Conservation (phyloP, 208 protist genomes). For the Leishmania lainsoni region DNA sequence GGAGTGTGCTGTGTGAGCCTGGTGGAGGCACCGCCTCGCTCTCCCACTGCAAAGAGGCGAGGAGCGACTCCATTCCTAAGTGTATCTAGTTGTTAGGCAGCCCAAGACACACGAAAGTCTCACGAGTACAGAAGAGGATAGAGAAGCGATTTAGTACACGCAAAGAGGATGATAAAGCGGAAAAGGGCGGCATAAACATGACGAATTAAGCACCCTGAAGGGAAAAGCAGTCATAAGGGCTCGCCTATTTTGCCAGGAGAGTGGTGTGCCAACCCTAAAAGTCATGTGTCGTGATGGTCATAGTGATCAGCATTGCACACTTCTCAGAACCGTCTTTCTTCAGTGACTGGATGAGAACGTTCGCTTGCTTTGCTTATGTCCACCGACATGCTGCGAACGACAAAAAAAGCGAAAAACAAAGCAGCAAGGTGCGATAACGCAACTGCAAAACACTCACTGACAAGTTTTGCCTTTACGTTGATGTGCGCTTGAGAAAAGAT, state of each 20-base stretch:
- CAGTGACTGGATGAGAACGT: not conserved
- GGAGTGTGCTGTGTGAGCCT: constrained; percentile 32
- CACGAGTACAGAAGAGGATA: not conserved
- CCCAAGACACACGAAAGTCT: not conserved
- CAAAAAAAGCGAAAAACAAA: not conserved
- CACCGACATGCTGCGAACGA: not conserved
- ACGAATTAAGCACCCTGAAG: not conserved
- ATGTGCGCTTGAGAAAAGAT: not conserved
- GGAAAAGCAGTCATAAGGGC: no score
- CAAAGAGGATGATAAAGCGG: not conserved
- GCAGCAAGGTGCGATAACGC: not conserved
- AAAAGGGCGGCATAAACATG: not conserved
- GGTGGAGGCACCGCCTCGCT: constrained; percentile 24
- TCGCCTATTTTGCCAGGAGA: not conserved
- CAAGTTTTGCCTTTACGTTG: not conserved
- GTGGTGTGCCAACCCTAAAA: not conserved
- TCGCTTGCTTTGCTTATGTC: not conserved
- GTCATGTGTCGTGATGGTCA: not conserved
- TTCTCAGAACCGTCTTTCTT: not conserved
- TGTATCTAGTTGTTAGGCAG: not conserved
- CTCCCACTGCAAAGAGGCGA: constrained; percentile 45
- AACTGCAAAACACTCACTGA: not conserved
- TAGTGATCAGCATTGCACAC: not conserved
- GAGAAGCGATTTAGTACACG: not conserved
- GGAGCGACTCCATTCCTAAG: constrained; percentile 17